Evolutionary conservation across 495 filamentous ascomycete species (phyloP), one percentile per base, ranked within the genome.

Genomic region (Xylaria acuta): DNA sequence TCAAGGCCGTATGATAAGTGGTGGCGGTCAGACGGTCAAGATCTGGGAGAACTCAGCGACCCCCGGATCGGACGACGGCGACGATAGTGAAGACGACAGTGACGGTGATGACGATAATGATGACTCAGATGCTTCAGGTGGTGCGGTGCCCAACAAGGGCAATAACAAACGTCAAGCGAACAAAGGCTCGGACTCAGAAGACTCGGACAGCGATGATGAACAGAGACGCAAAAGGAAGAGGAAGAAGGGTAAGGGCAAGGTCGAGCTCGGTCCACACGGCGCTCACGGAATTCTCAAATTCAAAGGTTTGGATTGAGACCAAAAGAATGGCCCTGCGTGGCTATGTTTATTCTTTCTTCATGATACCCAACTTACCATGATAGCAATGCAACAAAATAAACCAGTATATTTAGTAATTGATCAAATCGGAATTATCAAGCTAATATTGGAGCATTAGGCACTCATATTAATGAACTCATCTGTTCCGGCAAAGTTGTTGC

Each of bases 1-100:
- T 59, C 89, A 90, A 59, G 92, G 94, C 64, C 87, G 94, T 63
- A 88, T 98, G 88, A 92, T 97, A 64, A 94, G 90, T 79, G 94
- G 93, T 47, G 94, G 94, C 65, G 94, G 94, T 3, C 86, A 87
- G 75, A 85, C 89, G 0, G 86, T 98, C 73, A 97, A 97, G 83
- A 90, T 98, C 12, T 98, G 94, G 94, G 84, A 90, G 74, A 89
- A 92, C 76, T 81, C 80, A 20, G 72, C 79, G 56, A 83, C 82
- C 40, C 81, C 81, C 25, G 78, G 73, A 11, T 74, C 79, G 32
- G 81, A 76, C 2, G 80, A 78, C 14, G 81, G 80, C 1, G 79
- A 80, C 30, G 82, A 81, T 6, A 86, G 86, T 16, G 81, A 76
- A 2, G 76, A 84, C 8, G 82, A 81, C 27, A 83, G 78, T 6